Percentiles rank a stretch among this genome's conserved stretches.
These are phyloP conservation scores for Solanum commersonii DNA, from an alignment of 257 asterid species.

Conservation along the genomic window DNA sequence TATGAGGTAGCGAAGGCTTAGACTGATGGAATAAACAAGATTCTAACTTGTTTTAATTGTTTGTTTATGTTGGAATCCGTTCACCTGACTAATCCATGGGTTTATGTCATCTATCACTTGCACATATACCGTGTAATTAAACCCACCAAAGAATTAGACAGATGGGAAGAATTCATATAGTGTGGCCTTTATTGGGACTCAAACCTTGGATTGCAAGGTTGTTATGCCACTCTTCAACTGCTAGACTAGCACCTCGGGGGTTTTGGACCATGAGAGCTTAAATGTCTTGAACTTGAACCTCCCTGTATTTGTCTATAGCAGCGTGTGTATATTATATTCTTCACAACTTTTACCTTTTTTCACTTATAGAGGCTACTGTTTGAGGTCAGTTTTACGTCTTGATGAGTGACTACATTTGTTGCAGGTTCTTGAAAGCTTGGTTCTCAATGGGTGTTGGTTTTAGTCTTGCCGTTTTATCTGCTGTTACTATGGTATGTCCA, in stretches of 20 bases:
- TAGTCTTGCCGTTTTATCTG: conserved; percentile 49
- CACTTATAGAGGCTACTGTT: neutral
- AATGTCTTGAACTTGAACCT: neutral
- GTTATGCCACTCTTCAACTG: neutral
- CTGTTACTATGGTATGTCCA: conserved; percentile 40
- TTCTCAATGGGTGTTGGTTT: conserved; percentile 77
- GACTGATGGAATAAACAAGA: neutral
- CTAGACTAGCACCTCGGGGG: neutral
- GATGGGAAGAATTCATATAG: neutral
- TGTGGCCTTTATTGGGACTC: neutral
- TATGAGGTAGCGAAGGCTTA: neutral
- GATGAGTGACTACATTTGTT: neutral
- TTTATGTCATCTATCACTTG: neutral
- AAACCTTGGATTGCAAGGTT: neutral
- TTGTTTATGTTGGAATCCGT: neutral
- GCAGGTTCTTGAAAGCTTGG: conserved; percentile 62
- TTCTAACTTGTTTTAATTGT: neutral
- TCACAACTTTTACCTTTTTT: neutral
- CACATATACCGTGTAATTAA: neutral
- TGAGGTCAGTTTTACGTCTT: neutral
- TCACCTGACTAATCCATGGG: too few species aligned
- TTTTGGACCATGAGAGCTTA: neutral
- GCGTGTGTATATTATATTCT: neutral
- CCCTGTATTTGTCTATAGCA: neutral
- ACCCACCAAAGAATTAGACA: neutral